phyloP scores from a whole-genome alignment of 2,329 filamentous ascomycete genomes.

The Botrytis medusae region DNA sequence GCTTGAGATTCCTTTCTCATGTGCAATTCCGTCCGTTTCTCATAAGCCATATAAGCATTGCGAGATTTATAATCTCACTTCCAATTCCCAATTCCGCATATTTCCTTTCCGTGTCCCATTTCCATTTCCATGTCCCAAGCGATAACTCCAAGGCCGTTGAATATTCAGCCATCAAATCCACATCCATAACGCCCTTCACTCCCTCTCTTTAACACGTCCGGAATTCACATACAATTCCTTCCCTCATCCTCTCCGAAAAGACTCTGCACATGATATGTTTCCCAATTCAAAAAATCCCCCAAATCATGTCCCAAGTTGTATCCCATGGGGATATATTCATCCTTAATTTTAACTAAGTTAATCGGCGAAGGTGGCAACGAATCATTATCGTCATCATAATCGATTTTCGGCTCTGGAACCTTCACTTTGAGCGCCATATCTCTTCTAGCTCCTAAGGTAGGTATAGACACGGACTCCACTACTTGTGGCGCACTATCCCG shows the following conservation, averaged over 20 bases:
- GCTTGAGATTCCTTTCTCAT: neutral
- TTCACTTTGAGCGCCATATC: constrained; percentile 9
- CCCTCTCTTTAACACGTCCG: too few relatives aligned
- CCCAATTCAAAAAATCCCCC: constrained; percentile 59
- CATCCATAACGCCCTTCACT: neutral
- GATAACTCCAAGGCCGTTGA: neutral
- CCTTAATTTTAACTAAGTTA: constrained; percentile 25
- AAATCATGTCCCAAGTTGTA: constrained; percentile 61
- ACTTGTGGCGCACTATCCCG: constrained; percentile 1
- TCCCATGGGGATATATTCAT: constrained; percentile 55
- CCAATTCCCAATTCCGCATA: neutral
- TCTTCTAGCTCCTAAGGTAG: neutral
- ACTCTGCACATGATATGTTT: constrained; percentile 38
- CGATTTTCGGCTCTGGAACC: neutral
- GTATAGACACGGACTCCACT: neutral
- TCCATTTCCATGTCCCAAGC: neutral
- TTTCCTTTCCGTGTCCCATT: neutral
- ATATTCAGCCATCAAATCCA: neutral
- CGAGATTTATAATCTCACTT: neutral
- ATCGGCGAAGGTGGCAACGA: constrained; percentile 33
- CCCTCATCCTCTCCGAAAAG: constrained; percentile 18
- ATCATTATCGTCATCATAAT: constrained; percentile 16
- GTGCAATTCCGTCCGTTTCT: neutral
- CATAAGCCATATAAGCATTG: neutral
- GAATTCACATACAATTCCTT: constrained; percentile 6